Evolutionary conservation across 495 filamentous ascomycete genomes (phyloP).

Genomic region (Lasiosphaeriaceae sp.): DNA sequence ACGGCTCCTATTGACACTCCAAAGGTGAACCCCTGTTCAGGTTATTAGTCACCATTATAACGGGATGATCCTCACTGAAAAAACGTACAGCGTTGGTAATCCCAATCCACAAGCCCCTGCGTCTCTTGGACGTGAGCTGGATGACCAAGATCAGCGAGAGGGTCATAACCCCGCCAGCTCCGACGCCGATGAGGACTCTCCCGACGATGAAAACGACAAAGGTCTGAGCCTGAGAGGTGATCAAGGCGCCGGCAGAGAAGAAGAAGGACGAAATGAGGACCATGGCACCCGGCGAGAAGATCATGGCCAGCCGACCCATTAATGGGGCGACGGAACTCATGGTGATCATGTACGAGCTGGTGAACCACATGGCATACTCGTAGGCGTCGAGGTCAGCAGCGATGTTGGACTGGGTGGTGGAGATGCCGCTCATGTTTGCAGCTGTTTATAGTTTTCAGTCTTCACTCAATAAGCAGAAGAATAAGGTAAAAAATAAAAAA

Average conservation of each 20-base stretch:
- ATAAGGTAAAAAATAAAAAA: too few relatives aligned
- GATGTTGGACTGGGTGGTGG: conserved; percentile 69
- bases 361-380: conserved; percentile 69
- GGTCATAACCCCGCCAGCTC: conserved; percentile 62
- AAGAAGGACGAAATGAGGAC: conserved; percentile 52
- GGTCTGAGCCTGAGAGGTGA: conserved; percentile 54
- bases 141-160: conserved; percentile 66
- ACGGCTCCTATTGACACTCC: conserved; percentile 69
- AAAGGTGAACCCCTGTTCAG: conserved; percentile 53
- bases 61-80: background rate
- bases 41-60: background rate
- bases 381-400: conserved; percentile 69
- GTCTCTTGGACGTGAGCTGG: conserved; percentile 58
- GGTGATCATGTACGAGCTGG: conserved; percentile 67
- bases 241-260: conserved; percentile 57
- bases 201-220: conserved; percentile 63
- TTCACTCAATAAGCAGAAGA: too few relatives aligned
- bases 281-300: conserved; percentile 62
- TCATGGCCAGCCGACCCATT: conserved; percentile 59
- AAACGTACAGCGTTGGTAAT: conserved; percentile 41
- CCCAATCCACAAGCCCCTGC: conserved; percentile 66
- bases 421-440: conserved; percentile 70
- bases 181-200: conserved; percentile 59
- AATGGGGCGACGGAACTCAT: conserved; percentile 64
- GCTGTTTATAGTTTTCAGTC: conserved; percentile 42